Percentiles rank a stretch among this genome's conserved stretches.
phyloP scores from a whole-genome alignment of 768 basidiomycete species.

The Amanita brunnescens region DNA sequence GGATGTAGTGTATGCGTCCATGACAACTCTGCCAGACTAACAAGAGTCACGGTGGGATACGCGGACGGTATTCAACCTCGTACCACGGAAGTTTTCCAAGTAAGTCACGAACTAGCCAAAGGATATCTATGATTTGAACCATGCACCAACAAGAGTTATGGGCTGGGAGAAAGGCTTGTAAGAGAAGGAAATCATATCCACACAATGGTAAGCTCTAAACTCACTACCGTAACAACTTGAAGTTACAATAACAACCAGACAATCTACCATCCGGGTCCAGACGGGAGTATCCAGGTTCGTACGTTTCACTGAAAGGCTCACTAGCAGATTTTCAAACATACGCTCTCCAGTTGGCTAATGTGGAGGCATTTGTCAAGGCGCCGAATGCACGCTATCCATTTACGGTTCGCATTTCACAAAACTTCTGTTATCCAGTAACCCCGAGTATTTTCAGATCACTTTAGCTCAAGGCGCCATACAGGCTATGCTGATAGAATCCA shows the following conservation, averaged over 20 bases:
- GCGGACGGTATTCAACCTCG: conserved; percentile 54
- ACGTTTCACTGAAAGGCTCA: not conserved
- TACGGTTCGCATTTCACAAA: conserved; percentile 31
- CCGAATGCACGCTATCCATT: conserved; percentile 63
- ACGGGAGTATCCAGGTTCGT: conserved; percentile 54
- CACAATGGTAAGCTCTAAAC: conserved; percentile 41
- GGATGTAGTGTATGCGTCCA: not conserved
- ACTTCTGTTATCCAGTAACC: not conserved
- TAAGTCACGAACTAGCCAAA: conserved; percentile 15
- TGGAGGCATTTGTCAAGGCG: conserved; percentile 53
- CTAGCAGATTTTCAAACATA: not conserved
- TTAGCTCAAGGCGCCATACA: conserved; percentile 61
- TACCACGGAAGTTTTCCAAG: conserved; percentile 48
- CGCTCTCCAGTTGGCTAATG: conserved; percentile 44
- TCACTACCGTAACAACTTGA: not conserved
- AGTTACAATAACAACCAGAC: conserved; percentile 32
- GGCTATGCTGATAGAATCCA: conserved; percentile 47
- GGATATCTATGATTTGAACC: no score
- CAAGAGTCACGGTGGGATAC: conserved; percentile 43
- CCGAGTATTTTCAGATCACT: conserved; percentile 30
- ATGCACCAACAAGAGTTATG: conserved; percentile 51
- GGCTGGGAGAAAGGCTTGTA: conserved; percentile 31
- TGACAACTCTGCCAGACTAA: conserved; percentile 24
- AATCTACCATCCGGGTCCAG: conserved; percentile 59
- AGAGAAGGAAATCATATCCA: conserved; percentile 63